Conservation (phyloP, 208 protist genomes). For the Naegleria lovaniensis region DNA sequence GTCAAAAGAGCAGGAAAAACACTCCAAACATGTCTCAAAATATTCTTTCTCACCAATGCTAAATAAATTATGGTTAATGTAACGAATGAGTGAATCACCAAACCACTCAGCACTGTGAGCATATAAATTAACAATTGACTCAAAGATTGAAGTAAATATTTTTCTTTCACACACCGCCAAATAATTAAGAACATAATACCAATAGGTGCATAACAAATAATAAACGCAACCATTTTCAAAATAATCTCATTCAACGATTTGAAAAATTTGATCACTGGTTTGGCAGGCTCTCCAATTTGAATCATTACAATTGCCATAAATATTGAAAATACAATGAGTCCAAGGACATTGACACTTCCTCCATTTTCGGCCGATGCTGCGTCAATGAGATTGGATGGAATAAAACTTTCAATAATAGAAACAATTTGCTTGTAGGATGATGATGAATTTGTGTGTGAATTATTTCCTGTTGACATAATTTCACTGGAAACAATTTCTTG, state of each 20-base stretch:
- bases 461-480: not conserved
- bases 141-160: slow-evolving; percentile 27
- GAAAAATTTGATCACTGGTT: slow-evolving; percentile 32
- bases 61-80: not conserved
- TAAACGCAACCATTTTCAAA: slow-evolving; percentile 32
- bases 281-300: slow-evolving; percentile 9
- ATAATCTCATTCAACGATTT: slow-evolving; percentile 31
- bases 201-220: slow-evolving; percentile 33
- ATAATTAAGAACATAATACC: slow-evolving; percentile 34
- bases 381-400: slow-evolving; percentile 32
- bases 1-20: not conserved
- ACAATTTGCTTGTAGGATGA: slow-evolving; percentile 28
- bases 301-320: slow-evolving; percentile 20
- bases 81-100: slow-evolving; percentile 6
- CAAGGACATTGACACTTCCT: slow-evolving; percentile 32
- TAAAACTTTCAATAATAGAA: slow-evolving; percentile 30
- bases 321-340: slow-evolving; percentile 30
- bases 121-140: slow-evolving; percentile 30
- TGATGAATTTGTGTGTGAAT: not conserved
- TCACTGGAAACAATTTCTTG: too few relatives aligned
- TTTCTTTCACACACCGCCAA: slow-evolving; percentile 15
- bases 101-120: slow-evolving; percentile 9
- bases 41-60: not conserved
- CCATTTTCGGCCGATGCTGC: slow-evolving; percentile 9
- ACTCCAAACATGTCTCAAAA: not conserved